Percentiles rank a stretch among this genome's conserved stretches.
phyloP scores from a whole-genome alignment of 2,329 filamentous ascomycete genomes.

The Pseudogymnoascus sp. region DNA sequence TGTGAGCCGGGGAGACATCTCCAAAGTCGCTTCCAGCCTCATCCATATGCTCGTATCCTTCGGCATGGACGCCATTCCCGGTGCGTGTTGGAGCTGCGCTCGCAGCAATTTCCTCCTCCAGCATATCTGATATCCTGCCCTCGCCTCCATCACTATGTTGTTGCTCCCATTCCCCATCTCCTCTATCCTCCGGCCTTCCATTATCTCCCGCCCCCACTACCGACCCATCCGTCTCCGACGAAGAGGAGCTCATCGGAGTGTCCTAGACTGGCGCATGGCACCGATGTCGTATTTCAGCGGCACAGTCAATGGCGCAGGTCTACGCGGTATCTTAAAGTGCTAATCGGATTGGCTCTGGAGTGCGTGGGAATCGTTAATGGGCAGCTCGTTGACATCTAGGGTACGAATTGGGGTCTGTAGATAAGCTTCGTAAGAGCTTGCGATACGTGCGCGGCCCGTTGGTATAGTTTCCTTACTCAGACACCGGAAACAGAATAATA shows the following conservation, averaged over 20 bases:
- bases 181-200: slow-evolving; percentile 19
- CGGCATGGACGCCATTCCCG: slow-evolving; percentile 29
- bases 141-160: slow-evolving; percentile 32
- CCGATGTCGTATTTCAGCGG: slow-evolving; percentile 19
- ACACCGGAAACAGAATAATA: background rate
- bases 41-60: slow-evolving; percentile 24
- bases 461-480: background rate
- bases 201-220: slow-evolving; percentile 48
- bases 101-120: slow-evolving; percentile 29
- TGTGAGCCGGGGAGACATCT: slow-evolving; percentile 45
- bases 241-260: slow-evolving; percentile 62
- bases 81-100: slow-evolving; percentile 17
- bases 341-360: background rate
- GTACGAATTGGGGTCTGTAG: background rate
- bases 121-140: slow-evolving; percentile 33
- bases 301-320: background rate
- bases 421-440: slow-evolving; percentile 3
- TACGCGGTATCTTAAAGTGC: background rate
- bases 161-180: slow-evolving; percentile 17
- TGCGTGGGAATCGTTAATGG: background rate
- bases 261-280: slow-evolving; percentile 26
- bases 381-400: background rate
- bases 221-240: slow-evolving; percentile 47
- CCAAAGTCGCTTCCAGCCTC: slow-evolving; percentile 41
- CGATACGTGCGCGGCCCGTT: background rate